phyloP scores from a whole-genome alignment of 2,329 filamentous ascomycete genomes.

The Paradendryphiella salina region DNA sequence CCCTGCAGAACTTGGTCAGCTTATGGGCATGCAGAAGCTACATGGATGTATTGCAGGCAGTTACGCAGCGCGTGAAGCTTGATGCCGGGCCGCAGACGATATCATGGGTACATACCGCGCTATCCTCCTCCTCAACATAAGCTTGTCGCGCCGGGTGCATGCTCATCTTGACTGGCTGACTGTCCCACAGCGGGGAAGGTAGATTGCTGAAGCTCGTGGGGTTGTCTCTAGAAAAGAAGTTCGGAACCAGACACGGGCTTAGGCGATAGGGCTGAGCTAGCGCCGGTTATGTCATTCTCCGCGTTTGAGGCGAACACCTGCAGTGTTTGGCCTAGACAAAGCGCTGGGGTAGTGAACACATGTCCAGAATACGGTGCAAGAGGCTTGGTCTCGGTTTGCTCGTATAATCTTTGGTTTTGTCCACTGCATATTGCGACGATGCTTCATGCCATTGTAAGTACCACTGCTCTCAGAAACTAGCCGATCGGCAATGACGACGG shows the following conservation, averaged over 20 bases:
- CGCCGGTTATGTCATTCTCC: conserved; percentile 32
- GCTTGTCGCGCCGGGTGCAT: conserved; percentile 90
- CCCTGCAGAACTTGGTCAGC: conserved; percentile 47
- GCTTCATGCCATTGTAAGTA: conserved; percentile 30
- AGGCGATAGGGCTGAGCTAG: conserved; percentile 36
- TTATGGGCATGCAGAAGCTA: conserved; percentile 4
- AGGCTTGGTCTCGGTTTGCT: not conserved
- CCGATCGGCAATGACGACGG: conserved; percentile 38
- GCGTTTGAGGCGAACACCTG: conserved; percentile 20
- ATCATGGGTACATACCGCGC: conserved; percentile 61
- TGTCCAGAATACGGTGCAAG: conserved; percentile 6
- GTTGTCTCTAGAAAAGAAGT: conserved; percentile 24
- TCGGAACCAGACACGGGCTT: conserved; percentile 24
- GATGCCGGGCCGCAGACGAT: conserved; percentile 5
- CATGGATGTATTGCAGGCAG: conserved; percentile 1
- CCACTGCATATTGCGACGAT: conserved; percentile 12
- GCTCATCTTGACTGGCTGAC: conserved; percentile 45
- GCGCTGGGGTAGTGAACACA: conserved; percentile 15
- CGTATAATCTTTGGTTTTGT: not conserved
- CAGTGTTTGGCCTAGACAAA: conserved; percentile 14
- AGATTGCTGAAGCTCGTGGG: conserved; percentile 15
- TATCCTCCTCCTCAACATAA: conserved; percentile 83
- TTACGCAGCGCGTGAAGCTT: conserved; percentile 23
- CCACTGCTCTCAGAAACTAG: conserved; percentile 26
- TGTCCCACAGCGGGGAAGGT: conserved; percentile 18